Evolutionary conservation across 139 green algal species (phyloP).

Genomic region (Haematococcus sp.): DNA sequence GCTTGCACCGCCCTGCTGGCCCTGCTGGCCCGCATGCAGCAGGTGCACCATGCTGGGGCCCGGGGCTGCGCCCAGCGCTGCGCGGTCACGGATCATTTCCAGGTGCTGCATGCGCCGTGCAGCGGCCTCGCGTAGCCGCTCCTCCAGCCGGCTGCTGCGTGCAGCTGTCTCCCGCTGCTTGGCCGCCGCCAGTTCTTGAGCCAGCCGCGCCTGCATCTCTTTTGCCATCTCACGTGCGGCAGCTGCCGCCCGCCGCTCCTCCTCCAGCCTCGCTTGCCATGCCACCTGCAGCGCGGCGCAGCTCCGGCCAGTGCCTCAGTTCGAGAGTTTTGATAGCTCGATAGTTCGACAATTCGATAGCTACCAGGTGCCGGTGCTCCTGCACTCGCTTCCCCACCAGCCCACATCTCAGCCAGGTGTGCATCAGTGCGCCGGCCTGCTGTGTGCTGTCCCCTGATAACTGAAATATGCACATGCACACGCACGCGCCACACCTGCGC

Average conservation of each 20-base stretch:
- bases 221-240: slow-evolving; percentile 36
- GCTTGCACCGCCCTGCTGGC: no score
- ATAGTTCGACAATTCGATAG: no score
- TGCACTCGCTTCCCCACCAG: no score
- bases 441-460: not conserved
- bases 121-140: slow-evolving; percentile 47
- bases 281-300: slow-evolving; percentile 2
- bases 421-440: not conserved
- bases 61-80: slow-evolving; percentile 33
- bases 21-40: no score
- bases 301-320: no score
- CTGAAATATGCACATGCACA: not conserved
- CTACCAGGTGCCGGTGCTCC: no score
- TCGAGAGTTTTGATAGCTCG: no score
- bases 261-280: slow-evolving; percentile 44
- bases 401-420: not conserved
- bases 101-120: slow-evolving; percentile 45
- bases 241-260: slow-evolving; percentile 47
- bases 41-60: no score
- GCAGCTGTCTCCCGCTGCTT: slow-evolving; percentile 21
- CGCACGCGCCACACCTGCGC: slow-evolving; percentile 28
- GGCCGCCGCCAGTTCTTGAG: slow-evolving; percentile 29
- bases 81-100: slow-evolving; percentile 56
- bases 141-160: slow-evolving; percentile 31
- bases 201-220: slow-evolving; percentile 18